A percentile compares a stretch with the other conserved stretches of the same genome.
phyloP scores from a whole-genome alignment of 257 asterid genomes.

The Nicotiana undulata region DNA sequence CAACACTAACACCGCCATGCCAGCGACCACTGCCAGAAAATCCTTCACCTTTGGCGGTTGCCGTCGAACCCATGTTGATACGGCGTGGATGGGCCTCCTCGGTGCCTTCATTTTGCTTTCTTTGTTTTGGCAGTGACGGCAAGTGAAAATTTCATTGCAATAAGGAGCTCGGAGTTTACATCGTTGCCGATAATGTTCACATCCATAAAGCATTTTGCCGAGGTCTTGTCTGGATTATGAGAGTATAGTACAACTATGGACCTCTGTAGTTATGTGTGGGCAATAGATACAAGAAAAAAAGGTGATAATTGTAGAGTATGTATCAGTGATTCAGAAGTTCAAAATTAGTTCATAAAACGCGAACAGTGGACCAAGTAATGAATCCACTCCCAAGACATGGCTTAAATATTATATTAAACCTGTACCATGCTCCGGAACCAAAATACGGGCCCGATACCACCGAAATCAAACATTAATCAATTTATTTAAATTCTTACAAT shows the following conservation, averaged over 20 bases:
- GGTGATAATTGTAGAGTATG: too few relatives aligned
- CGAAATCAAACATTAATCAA: too few relatives aligned
- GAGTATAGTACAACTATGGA: neutral
- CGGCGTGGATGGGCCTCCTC: constrained; percentile 73
- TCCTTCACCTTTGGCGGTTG: constrained; percentile 96
- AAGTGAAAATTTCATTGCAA: constrained; percentile 63
- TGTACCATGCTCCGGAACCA: too few relatives aligned
- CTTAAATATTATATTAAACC: too few relatives aligned
- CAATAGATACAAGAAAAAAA: too few relatives aligned
- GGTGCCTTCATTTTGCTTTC: constrained; percentile 43
- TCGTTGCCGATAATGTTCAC: constrained; percentile 78
- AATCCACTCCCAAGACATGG: too few relatives aligned
- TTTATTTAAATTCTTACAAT: too few relatives aligned
- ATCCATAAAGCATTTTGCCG: constrained; percentile 60
- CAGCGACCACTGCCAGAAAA: constrained; percentile 67
- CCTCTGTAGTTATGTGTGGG: neutral
- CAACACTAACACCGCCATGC: constrained; percentile 76
- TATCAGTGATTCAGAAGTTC: too few relatives aligned
- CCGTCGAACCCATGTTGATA: constrained; percentile 68
- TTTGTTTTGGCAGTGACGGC: constrained; percentile 75
- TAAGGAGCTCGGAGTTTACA: constrained; percentile 86
- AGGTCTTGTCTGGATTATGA: constrained; percentile 29
- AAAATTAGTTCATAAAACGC: too few relatives aligned
- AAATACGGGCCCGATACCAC: too few relatives aligned
- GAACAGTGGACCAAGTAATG: too few relatives aligned